These are phyloP conservation scores for Clitoria ternatea DNA, from an alignment of 306 rosid genomes.

Conservation along the genomic window DNA sequence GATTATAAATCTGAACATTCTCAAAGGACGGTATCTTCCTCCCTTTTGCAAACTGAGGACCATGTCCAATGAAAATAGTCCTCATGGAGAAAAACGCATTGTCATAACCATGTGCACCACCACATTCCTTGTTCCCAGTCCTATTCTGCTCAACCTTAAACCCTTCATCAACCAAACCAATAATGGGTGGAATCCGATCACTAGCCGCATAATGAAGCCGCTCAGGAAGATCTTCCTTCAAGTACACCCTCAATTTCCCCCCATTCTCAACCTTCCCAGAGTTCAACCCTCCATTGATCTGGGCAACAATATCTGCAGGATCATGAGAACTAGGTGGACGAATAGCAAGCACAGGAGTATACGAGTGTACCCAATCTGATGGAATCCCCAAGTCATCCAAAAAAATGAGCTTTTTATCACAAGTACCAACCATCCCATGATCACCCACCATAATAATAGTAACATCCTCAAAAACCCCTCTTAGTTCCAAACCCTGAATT, in stretches of 20 bases:
- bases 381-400: conserved; percentile 64
- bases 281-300: conserved; percentile 61
- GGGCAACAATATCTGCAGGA: conserved; percentile 34
- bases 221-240: conserved; percentile 77
- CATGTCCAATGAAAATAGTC: conserved; percentile 80
- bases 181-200: conserved; percentile 66
- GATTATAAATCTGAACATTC: conserved; percentile 79
- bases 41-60: conserved; percentile 83
- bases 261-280: conserved; percentile 79
- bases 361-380: conserved; percentile 51
- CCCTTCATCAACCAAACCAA: conserved; percentile 73
- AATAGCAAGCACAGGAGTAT: conserved; percentile 66
- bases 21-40: conserved; percentile 79
- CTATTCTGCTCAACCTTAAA: conserved; percentile 68
- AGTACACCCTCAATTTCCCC: conserved; percentile 49
- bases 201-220: conserved; percentile 65
- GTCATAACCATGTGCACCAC: conserved; percentile 92
- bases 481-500: conserved; percentile 66
- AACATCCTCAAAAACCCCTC: conserved; percentile 79
- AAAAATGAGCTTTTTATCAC: conserved; percentile 65
- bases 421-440: conserved; percentile 98
- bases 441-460: conserved; percentile 76
- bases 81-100: conserved; percentile 85
- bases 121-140: conserved; percentile 51
- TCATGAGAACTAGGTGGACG: conserved; percentile 47